These are phyloP conservation scores for Ascochyta pisi DNA, from an alignment of 2,329 filamentous ascomycete species.

Conservation along the genomic window DNA sequence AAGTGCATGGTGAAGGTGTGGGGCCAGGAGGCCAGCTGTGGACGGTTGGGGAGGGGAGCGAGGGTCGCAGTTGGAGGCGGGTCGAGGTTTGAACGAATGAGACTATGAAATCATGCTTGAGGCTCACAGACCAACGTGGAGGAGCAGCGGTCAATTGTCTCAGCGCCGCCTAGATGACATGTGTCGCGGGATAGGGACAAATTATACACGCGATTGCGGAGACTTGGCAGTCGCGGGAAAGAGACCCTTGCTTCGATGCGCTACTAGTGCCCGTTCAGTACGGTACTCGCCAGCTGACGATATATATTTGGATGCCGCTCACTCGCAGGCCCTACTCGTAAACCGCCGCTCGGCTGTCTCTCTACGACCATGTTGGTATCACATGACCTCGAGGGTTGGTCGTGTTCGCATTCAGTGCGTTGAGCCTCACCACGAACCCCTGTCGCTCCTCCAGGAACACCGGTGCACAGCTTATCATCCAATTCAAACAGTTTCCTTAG, in stretches of 20 bases:
- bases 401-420: not conserved
- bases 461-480: not conserved
- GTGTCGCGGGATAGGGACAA: conserved; percentile 16
- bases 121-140: not conserved
- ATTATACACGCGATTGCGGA: conserved; percentile 7
- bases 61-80: conserved; percentile 4
- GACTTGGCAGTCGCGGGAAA: conserved; percentile 9
- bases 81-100: conserved; percentile 1
- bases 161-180: conserved; percentile 7
- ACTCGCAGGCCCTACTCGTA: not conserved
- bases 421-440: not conserved
- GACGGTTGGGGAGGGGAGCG: not conserved
- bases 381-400: not conserved
- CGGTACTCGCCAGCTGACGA: conserved; percentile 10
- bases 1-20: conserved; percentile 70
- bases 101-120: conserved; percentile 28
- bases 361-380: not conserved
- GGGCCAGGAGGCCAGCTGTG: conserved; percentile 17
- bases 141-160: conserved; percentile 10
- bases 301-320: not conserved
- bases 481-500: not conserved
- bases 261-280: conserved; percentile 3
- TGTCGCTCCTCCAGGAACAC: not conserved
- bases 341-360: not conserved
- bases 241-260: conserved; percentile 13